phyloP scores from a whole-genome alignment of 1,284 basidiomycete species.

The Dichomitus squalens region DNA sequence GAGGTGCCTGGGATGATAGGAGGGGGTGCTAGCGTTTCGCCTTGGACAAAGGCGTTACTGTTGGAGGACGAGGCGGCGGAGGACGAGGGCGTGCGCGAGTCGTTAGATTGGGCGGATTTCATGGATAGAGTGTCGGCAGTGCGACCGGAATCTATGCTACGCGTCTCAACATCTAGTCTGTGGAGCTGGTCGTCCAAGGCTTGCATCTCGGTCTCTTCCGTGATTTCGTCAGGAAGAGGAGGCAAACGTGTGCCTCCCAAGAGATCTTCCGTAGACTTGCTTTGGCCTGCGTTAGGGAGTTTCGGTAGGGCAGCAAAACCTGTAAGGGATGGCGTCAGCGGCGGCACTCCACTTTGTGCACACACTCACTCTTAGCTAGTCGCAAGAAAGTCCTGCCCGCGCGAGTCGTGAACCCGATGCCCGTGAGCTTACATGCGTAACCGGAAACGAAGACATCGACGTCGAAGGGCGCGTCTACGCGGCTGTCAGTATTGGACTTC shows the following conservation, averaged over 20 bases:
- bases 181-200: slow-evolving; percentile 51
- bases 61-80: slow-evolving; percentile 23
- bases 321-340: slow-evolving; percentile 28
- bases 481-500: neutral
- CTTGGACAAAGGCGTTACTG: neutral
- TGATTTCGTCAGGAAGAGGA: slow-evolving; percentile 60
- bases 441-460: slow-evolving; percentile 77
- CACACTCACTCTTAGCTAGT: slow-evolving; percentile 68
- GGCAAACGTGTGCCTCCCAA: slow-evolving; percentile 49
- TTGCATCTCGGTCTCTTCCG: slow-evolving; percentile 58
- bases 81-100: slow-evolving; percentile 24
- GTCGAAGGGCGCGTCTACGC: slow-evolving; percentile 54
- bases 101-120: slow-evolving; percentile 9
- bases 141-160: slow-evolving; percentile 15
- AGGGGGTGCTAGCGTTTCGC: neutral
- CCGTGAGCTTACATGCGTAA: slow-evolving; percentile 65
- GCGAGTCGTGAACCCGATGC: slow-evolving; percentile 64
- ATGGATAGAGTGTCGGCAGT: slow-evolving; percentile 14
- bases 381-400: slow-evolving; percentile 77
- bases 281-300: slow-evolving; percentile 30
- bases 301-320: slow-evolving; percentile 69
- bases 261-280: slow-evolving; percentile 52
- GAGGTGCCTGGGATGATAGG: slow-evolving; percentile 7
- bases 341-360: neutral
- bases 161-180: slow-evolving; percentile 30